These are phyloP conservation scores for Saccharomycopsis crataegensis DNA, from an alignment of 1,139 yeast genomes.

Conservation along the genomic window DNA sequence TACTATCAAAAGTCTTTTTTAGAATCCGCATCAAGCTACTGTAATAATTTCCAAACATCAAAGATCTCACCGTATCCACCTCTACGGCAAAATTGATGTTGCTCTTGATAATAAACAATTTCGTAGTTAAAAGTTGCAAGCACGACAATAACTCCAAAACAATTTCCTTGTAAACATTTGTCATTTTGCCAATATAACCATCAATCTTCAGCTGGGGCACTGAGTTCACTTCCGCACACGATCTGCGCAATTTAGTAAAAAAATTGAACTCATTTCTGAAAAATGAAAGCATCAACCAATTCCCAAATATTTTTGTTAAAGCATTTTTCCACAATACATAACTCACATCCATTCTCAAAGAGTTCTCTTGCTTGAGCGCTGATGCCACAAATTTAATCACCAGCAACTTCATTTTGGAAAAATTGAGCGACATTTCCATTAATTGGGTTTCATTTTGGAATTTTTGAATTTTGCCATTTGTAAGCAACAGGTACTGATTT, in stretches of 20 bases:
- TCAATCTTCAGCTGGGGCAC: not conserved
- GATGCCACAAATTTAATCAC: not conserved
- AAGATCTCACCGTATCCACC: not conserved
- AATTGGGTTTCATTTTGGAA: not conserved
- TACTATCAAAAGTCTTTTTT: not conserved
- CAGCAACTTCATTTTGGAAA: not conserved
- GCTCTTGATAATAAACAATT: not conserved
- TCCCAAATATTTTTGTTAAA: not conserved
- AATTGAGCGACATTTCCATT: not conserved
- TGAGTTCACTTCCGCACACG: not conserved
- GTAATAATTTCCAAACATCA: conserved; percentile 7
- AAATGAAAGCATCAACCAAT: conserved; percentile 6
- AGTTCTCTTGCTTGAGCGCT: not conserved
- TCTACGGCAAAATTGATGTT: conserved; percentile 4
- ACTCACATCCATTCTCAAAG: conserved; percentile 1
- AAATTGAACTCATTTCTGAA: conserved; percentile 6
- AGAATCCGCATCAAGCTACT: conserved; percentile 2
- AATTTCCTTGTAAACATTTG: not conserved
- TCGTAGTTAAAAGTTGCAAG: not conserved
- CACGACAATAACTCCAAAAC: not conserved
- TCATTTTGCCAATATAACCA: not conserved
- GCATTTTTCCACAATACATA: conserved; percentile 13
- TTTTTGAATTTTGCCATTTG: not conserved
- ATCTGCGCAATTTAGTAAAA: not conserved
- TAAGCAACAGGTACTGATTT: not conserved